phyloP scores from a whole-genome alignment of 495 filamentous ascomycete genomes.

The Penicillium antarcticum region DNA sequence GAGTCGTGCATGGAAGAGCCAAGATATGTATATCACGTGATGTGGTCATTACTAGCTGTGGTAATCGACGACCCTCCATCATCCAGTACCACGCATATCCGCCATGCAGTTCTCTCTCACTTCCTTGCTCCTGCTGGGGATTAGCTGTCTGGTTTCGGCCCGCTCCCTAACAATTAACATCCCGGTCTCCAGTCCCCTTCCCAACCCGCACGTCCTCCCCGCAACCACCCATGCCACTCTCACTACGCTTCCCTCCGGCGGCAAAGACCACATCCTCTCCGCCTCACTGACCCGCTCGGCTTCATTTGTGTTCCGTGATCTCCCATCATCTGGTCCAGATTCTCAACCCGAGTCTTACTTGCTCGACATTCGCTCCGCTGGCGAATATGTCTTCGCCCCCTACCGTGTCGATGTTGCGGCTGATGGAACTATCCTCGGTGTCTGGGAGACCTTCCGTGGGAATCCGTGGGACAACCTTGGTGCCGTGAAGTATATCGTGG shows the following conservation, averaged over 20 bases:
- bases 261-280: constrained; percentile 46
- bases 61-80: background rate
- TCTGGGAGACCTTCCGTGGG: constrained; percentile 83
- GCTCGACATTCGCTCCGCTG: constrained; percentile 65
- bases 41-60: background rate
- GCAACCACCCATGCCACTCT: constrained; percentile 60
- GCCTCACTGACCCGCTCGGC: constrained; percentile 63
- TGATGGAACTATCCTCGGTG: constrained; percentile 45
- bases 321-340: constrained; percentile 13
- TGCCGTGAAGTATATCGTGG: constrained; percentile 46
- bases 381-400: constrained; percentile 68
- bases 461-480: constrained; percentile 86
- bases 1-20: background rate
- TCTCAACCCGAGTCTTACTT: constrained; percentile 62
- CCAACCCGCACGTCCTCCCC: constrained; percentile 39
- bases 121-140: constrained; percentile 1
- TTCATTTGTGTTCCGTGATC: constrained; percentile 68
- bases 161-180: constrained; percentile 41
- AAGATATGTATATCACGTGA: background rate
- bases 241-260: constrained; percentile 63
- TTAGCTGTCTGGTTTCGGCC: background rate
- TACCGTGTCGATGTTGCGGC: constrained; percentile 70
- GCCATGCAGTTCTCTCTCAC: constrained; percentile 3
- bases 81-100: background rate
- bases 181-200: constrained; percentile 42